Conservation (phyloP, 495 filamentous ascomycete species). For the Lasiosphaeria ovina region DNA sequence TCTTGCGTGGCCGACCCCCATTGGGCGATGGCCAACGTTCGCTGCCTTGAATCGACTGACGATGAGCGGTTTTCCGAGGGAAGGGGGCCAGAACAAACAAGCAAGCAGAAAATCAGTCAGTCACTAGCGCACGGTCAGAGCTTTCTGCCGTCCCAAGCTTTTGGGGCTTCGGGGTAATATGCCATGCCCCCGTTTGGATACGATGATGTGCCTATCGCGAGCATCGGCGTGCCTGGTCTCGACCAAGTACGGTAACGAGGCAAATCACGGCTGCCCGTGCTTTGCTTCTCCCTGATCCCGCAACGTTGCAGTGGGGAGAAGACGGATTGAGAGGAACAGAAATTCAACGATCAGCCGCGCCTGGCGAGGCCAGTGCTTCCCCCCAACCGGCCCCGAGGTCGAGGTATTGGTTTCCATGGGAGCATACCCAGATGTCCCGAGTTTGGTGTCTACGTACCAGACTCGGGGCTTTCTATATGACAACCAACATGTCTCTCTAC, state of each 20-base stretch:
- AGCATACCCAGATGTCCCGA: constrained; percentile 3
- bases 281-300: constrained; percentile 2
- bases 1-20: constrained; percentile 5
- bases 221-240: constrained; percentile 6
- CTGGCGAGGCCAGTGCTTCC: constrained; percentile 6
- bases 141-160: constrained; percentile 17
- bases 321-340: neutral
- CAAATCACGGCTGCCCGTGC: neutral
- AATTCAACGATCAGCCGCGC: constrained; percentile 4
- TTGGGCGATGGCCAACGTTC: constrained; percentile 10
- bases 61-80: constrained; percentile 12
- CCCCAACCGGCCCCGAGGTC: constrained; percentile 3
- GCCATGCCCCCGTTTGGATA: constrained; percentile 2
- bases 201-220: neutral
- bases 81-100: constrained; percentile 4
- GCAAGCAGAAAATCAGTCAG: neutral
- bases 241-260: constrained; percentile 10
- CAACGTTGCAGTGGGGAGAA: constrained; percentile 14
- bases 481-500: constrained; percentile 18
- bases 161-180: constrained; percentile 6
- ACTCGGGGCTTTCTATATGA: constrained; percentile 21
- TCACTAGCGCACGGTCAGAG: neutral
- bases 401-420: constrained; percentile 4
- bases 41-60: constrained; percentile 15
- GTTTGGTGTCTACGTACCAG: neutral